Evolutionary conservation across 306 rosid genomes (phyloP).

Genomic region (Vicia villosa): DNA sequence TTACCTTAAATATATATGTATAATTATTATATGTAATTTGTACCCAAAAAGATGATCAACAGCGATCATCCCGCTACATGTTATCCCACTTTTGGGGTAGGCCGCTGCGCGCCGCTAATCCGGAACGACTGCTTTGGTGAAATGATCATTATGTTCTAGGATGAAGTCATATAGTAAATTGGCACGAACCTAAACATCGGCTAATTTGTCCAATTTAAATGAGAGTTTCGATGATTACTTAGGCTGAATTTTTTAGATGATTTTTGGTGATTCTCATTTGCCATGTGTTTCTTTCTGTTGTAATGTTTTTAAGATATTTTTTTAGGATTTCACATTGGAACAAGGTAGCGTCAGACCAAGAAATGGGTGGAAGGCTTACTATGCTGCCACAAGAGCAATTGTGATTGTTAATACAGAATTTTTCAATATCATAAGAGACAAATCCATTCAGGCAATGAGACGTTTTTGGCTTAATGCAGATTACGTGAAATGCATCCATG

Average conservation of each 20-base stretch:
- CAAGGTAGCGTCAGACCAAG: slow-evolving; percentile 76
- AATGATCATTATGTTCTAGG: neutral
- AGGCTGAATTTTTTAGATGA: neutral
- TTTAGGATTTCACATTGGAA: slow-evolving; percentile 90
- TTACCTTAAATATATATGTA: too few species aligned
- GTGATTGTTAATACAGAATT: slow-evolving; percentile 79
- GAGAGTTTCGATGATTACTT: neutral
- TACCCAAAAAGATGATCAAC: too few species aligned
- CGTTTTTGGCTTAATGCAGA: slow-evolving; percentile 92
- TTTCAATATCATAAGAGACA: slow-evolving; percentile 81
- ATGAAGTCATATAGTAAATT: slow-evolving; percentile 29
- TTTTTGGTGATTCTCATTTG: neutral
- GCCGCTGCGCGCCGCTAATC: too few species aligned
- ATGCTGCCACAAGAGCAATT: slow-evolving; percentile 95
- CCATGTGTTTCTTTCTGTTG: neutral
- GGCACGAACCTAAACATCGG: neutral
- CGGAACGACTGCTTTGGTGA: neutral
- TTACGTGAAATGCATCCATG: slow-evolving; percentile 93
- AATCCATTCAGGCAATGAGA: slow-evolving; percentile 78
- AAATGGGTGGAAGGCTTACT: slow-evolving; percentile 98
- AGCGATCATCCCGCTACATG: too few species aligned
- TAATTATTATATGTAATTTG: too few species aligned
- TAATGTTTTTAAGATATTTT: slow-evolving; percentile 37
- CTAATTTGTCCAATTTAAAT: neutral
- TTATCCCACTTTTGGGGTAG: too few species aligned